Conservation (phyloP, 768 basidiomycete genomes). For the Suillus discolor region DNA sequence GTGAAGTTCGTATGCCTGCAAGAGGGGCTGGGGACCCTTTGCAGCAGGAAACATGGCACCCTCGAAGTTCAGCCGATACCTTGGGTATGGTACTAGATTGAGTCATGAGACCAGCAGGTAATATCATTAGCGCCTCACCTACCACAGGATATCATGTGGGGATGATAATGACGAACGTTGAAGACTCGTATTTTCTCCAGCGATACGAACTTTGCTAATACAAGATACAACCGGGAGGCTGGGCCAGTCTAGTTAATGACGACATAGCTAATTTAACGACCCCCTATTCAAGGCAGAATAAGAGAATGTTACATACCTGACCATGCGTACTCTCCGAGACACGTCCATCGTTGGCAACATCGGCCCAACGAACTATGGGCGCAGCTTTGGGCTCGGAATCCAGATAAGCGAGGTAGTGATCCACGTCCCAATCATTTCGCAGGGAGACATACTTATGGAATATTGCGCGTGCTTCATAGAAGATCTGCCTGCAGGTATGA, state of each 20-base stretch:
- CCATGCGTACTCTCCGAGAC: constrained; percentile 22
- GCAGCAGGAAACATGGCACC: constrained; percentile 38
- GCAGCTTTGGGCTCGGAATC: constrained; percentile 21
- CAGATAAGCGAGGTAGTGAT: constrained; percentile 24
- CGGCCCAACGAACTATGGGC: constrained; percentile 33
- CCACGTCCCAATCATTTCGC: constrained; percentile 39
- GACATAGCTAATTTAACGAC: constrained; percentile 9
- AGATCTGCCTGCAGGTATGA: constrained; percentile 33
- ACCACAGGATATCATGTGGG: constrained; percentile 18
- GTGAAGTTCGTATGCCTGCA: constrained; percentile 36
- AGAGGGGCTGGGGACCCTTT: constrained; percentile 6
- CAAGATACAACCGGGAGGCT: constrained; percentile 34
- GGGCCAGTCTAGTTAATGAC: constrained; percentile 19
- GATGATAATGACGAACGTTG: constrained; percentile 26
- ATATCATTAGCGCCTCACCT: constrained; percentile 1
- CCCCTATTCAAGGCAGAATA: constrained; percentile 5
- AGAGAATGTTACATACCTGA: constrained; percentile 22
- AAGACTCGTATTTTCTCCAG: constrained; percentile 38
- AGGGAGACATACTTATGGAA: constrained; percentile 40
- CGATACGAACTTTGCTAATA: constrained; percentile 29
- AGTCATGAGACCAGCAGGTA: constrained; percentile 8
- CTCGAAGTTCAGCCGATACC: constrained; percentile 35
- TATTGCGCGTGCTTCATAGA: constrained; percentile 31
- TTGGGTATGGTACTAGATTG: constrained; percentile 21
- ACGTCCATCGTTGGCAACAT: constrained; percentile 44